Percentiles rank a stretch among this genome's conserved stretches.
These are phyloP conservation scores for Tulasnella sp. DNA, from an alignment of 768 basidiomycete species.

Conservation along the genomic window DNA sequence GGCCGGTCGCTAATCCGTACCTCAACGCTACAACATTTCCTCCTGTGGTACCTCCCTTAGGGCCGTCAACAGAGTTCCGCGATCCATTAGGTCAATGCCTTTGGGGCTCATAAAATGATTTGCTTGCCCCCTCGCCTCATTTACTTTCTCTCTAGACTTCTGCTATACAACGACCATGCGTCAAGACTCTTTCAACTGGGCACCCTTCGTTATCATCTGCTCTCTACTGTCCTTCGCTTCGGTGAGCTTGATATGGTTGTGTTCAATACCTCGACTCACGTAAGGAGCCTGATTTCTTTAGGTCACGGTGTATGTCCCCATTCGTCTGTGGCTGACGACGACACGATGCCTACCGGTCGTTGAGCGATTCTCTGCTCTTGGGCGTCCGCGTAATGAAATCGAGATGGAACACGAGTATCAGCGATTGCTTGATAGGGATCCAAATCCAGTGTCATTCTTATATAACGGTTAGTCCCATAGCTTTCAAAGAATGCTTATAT, in stretches of 20 bases:
- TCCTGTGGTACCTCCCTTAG: conserved; percentile 42
- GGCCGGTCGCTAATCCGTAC: conserved; percentile 62
- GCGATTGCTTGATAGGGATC: conserved; percentile 49
- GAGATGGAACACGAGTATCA: conserved; percentile 66
- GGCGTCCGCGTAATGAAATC: conserved; percentile 41
- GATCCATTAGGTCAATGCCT: conserved; percentile 34
- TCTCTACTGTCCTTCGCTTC: conserved; percentile 40
- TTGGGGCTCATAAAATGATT: too few species aligned
- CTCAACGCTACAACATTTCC: conserved; percentile 43
- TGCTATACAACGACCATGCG: conserved; percentile 76
- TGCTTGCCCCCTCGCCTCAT: too few species aligned
- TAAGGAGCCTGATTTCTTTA: conserved; percentile 23
- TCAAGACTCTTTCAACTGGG: conserved; percentile 56
- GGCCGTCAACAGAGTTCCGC: conserved; percentile 45
- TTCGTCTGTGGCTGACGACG: conserved; percentile 49
- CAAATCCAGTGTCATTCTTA: conserved; percentile 58
- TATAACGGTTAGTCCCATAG: conserved; percentile 44
- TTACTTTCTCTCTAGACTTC: too few species aligned
- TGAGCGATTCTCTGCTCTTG: conserved; percentile 62
- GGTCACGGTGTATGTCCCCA: conserved; percentile 63
- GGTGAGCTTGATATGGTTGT: conserved; percentile 32
- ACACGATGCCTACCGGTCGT: conserved; percentile 48
- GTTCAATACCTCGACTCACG: background rate
- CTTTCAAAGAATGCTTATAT: background rate
- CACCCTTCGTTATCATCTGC: conserved; percentile 50